Percentiles rank a stretch among this genome's conserved stretches.
These are phyloP conservation scores for Dichotomocladium elegans DNA, from an alignment of 371 early-diverging fungal species.

Conservation along the genomic window DNA sequence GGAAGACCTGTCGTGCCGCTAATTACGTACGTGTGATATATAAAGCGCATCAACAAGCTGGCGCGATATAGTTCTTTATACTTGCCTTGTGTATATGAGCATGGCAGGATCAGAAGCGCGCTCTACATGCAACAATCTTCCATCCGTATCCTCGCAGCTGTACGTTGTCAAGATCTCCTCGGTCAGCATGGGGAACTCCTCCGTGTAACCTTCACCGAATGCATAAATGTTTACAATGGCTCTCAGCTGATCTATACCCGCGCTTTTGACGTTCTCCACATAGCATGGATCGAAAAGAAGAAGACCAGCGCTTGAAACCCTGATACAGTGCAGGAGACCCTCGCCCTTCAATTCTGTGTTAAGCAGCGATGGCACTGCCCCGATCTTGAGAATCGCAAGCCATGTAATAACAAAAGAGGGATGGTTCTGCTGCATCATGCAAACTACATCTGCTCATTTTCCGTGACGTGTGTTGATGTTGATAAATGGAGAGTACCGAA, in stretches of 20 bases:
- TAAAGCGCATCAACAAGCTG: background rate
- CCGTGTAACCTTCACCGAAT: conserved; percentile 23
- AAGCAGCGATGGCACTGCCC: conserved; percentile 27
- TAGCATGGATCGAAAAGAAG: conserved; percentile 31
- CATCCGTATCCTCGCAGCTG: conserved; percentile 15
- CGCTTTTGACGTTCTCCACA: too few species aligned
- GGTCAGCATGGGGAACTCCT: background rate
- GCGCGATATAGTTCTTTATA: background rate
- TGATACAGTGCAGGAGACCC: conserved; percentile 30
- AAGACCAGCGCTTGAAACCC: conserved; percentile 16
- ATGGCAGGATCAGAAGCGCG: conserved; percentile 23
- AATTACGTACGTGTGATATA: too few species aligned
- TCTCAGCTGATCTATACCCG: too few species aligned
- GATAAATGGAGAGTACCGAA: background rate
- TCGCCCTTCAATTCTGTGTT: conserved; percentile 27
- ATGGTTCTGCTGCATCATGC: conserved; percentile 35
- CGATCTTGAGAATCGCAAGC: conserved; percentile 30
- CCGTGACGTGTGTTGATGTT: too few species aligned
- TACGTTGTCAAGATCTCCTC: background rate
- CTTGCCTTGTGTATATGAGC: conserved; percentile 36
- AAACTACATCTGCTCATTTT: conserved; percentile 20
- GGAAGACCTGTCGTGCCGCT: conserved; percentile 20
- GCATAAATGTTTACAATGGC: conserved; percentile 2
- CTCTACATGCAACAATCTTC: conserved; percentile 14
- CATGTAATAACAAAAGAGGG: conserved; percentile 25